phyloP scores from a whole-genome alignment of 2,329 filamentous ascomycete genomes.

The Fusarium marasasianum region DNA sequence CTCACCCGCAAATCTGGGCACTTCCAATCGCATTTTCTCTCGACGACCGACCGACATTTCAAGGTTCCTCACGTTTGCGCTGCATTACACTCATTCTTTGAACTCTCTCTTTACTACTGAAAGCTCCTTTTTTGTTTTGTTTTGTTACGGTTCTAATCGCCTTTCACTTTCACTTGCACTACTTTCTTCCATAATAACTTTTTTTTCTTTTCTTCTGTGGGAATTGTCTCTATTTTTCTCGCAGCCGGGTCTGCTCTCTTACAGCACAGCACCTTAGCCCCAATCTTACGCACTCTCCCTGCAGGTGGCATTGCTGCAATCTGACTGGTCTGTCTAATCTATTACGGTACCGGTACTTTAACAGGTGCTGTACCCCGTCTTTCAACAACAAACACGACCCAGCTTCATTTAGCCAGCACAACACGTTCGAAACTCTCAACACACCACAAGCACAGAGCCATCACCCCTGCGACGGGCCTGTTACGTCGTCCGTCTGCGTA shows the following conservation, averaged over 20 bases:
- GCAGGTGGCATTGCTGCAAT: conserved; percentile 36
- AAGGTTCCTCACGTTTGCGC: conserved; percentile 2
- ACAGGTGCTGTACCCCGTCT: conserved; percentile 25
- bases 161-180: neutral
- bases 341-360: conserved; percentile 30
- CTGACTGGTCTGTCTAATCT: conserved; percentile 38
- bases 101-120: neutral
- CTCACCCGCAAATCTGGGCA: conserved; percentile 27
- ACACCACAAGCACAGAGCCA: conserved; percentile 20
- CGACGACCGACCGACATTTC: conserved; percentile 17
- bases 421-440: conserved; percentile 27
- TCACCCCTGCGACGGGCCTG: conserved; percentile 40
- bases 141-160: neutral
- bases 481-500: conserved; percentile 37
- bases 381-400: conserved; percentile 34
- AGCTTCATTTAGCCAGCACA: conserved; percentile 19
- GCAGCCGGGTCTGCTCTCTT: conserved; percentile 42
- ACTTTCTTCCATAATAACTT: neutral
- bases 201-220: conserved; percentile 6
- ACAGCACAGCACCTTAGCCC: conserved; percentile 21
- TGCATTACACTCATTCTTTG: conserved; percentile 23
- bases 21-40: conserved; percentile 23
- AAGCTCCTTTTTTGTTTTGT: neutral
- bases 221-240: conserved; percentile 26
- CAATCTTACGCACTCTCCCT: conserved; percentile 40